Evolutionary conservation across 2,329 filamentous ascomycete genomes (phyloP).

Genomic region (Curvularia spicifera): DNA sequence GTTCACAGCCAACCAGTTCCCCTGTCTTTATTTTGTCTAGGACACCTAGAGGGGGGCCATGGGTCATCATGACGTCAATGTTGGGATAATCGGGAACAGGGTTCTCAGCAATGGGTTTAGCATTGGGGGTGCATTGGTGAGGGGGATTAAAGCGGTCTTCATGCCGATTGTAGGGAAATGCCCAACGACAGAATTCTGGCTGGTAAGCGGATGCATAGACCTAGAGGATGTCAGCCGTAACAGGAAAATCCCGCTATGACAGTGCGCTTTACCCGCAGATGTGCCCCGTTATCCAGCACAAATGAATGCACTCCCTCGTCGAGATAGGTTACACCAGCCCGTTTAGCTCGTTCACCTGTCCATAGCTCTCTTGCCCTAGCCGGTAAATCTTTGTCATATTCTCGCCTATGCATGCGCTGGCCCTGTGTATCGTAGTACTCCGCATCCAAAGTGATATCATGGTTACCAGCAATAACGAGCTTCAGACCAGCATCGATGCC

Average conservation of each 20-base stretch:
- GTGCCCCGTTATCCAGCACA: constrained; percentile 56
- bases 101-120: constrained; percentile 40
- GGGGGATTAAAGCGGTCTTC: constrained; percentile 61
- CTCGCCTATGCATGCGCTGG: constrained; percentile 31
- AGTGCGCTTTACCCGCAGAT: constrained; percentile 48
- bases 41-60: constrained; percentile 62
- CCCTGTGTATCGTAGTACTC: constrained; percentile 52
- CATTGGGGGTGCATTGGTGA: constrained; percentile 33
- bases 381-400: constrained; percentile 29
- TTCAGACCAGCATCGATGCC: constrained; percentile 62
- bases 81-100: constrained; percentile 54
- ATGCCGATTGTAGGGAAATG: constrained; percentile 60
- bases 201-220: constrained; percentile 63
- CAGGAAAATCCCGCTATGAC: too few species aligned
- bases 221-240: constrained; percentile 23
- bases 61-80: constrained; percentile 66
- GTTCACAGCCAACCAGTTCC: constrained; percentile 60
- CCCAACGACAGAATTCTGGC: constrained; percentile 63
- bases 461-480: constrained; percentile 68
- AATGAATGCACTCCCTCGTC: constrained; percentile 61
- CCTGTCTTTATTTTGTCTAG: constrained; percentile 53
- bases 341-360: constrained; percentile 52
- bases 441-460: constrained; percentile 61
- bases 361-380: constrained; percentile 54
- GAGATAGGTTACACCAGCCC: constrained; percentile 60